Evolutionary conservation across 2,329 filamentous ascomycete genomes (phyloP), one percentile per base, ranked within the genome.

Genomic region (Endocalyx cinctus): DNA sequence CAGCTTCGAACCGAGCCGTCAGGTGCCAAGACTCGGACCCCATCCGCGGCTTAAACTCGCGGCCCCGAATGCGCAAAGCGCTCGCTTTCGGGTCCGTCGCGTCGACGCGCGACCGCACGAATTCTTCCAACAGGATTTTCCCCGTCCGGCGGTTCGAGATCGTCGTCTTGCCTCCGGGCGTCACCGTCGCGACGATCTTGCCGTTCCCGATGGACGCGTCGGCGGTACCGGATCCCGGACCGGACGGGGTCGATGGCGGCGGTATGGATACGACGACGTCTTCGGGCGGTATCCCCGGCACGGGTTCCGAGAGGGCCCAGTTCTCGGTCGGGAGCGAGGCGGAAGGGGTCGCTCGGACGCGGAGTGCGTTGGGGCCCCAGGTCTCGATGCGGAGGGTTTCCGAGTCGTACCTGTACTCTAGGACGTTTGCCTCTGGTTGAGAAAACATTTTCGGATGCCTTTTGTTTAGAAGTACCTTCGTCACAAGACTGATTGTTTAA

Each of bases 41-140:
- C 0, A 65, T 54, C 3, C 70, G 65, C 0, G 73, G 67, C 32
- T 66, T 66, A 49, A 79, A 74, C 48, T 81, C 76, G 13, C 77
- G 70, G 2, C 74, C 72, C 38, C 75, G 63, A 13, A 81, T 57
- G 7, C 69, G 58, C 3, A 82, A 57, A 1, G 77, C 68, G 41
- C 72, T 77, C 54, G 70, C 74, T 50, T 78, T 78, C 1, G 75
- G 72, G 42, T 80, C 76, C 5, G 51, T 49, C 3, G 68, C 58
- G 39, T 80, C 72, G 18, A 51, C 47, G 6, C 72, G 63, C 39
- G 70, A 60, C 14, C 74, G 66, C 18, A 62, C 57, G 46, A 70
- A 77, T 41, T 78, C 74, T 38, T 77, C 72, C 0, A 77, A 55
- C 2, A 77, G 45, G 10, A 62, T 14, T 18, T 30, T 30, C 23